Base-by-base conservation (phyloP, 345 rosid species). In the Bruguiera parviflora region DNA sequence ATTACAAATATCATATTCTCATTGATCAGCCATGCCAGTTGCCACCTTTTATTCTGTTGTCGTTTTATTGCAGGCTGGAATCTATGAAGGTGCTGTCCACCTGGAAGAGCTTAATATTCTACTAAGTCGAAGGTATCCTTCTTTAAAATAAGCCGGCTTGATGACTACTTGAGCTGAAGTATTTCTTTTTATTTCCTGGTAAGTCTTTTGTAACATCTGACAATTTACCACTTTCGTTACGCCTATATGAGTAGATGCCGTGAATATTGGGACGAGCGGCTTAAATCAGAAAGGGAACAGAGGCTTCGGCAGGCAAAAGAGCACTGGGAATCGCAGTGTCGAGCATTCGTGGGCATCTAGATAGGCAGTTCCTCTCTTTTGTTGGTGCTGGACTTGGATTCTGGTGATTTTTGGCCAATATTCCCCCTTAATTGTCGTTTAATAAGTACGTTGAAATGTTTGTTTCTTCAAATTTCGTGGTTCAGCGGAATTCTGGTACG, bases 271-370 rank as follows among this genome's bases (percentile, higher is more conserved):
- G 83, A 81, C 72, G 77, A 90, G 59, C 80, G 96, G 60, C 88
- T 86, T 43, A 74, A 73, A 62, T 79, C 83, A 3, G 97, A 95
- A 75, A 85, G 96, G 77, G 78, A 53, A 7, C 91, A 90, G 74
- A 83, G 99, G 84, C 18, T 92, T 65, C 77, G 69, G 39, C 93
- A 85, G 70, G 88, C 86, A 25, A 92, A 88, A 77, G 88, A 92
- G 68, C 90, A 92, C 53, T 92, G 99, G 97, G 97, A 95, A 65
- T 67, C 60, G 21, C 91, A 88, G 72, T 88, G 93, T 62, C 81
- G 87, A 28, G 82, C 92, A 33, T 88, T 94, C 79, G 52, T 80
- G 32, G 96, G 96, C 18, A 73, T 85, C 49, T 89, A 79, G 61
- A 28, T 27, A 10, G 47, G 49, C 53, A 20, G 2, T 27, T 66